Conservation (phyloP, 441 rosid genomes). For the Capsella rubella region DNA sequence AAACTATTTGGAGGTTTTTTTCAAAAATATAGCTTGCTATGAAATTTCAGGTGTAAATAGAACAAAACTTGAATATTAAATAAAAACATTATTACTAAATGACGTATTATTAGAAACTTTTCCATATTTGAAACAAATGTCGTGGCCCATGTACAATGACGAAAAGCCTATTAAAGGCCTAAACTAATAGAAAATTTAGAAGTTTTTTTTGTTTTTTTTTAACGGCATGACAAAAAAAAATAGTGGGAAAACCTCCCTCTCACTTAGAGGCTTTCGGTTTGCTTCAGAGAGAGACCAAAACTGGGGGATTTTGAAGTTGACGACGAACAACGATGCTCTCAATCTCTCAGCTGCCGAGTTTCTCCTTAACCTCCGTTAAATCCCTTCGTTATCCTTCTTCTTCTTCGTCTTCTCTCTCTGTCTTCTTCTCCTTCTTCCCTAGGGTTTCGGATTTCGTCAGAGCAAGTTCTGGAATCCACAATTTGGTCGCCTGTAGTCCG, state of each 20-base stretch:
- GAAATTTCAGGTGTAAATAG: too few relatives aligned
- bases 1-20: too few relatives aligned
- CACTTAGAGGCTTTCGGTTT: background rate
- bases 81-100: too few relatives aligned
- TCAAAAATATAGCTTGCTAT: too few relatives aligned
- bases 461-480: slow-evolving; percentile 44
- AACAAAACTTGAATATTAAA: too few relatives aligned
- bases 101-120: too few relatives aligned
- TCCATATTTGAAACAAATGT: too few relatives aligned
- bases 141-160: background rate
- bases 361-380: slow-evolving; percentile 44
- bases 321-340: slow-evolving; percentile 47
- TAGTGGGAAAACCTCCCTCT: background rate
- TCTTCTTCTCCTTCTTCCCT: slow-evolving; percentile 43
- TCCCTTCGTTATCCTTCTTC: slow-evolving; percentile 38
- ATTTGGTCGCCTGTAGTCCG: slow-evolving; percentile 23
- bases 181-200: background rate
- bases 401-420: slow-evolving; percentile 34
- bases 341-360: slow-evolving; percentile 39
- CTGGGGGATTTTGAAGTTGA: background rate
- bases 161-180: slow-evolving; percentile 14
- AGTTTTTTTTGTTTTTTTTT: background rate
- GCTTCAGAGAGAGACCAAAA: background rate
- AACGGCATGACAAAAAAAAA: background rate
- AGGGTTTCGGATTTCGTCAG: slow-evolving; percentile 42